Percentiles rank a stretch among this genome's conserved stretches.
Conservation (phyloP, 2,329 filamentous ascomycete species). For the Diaporthe aspalathi region DNA sequence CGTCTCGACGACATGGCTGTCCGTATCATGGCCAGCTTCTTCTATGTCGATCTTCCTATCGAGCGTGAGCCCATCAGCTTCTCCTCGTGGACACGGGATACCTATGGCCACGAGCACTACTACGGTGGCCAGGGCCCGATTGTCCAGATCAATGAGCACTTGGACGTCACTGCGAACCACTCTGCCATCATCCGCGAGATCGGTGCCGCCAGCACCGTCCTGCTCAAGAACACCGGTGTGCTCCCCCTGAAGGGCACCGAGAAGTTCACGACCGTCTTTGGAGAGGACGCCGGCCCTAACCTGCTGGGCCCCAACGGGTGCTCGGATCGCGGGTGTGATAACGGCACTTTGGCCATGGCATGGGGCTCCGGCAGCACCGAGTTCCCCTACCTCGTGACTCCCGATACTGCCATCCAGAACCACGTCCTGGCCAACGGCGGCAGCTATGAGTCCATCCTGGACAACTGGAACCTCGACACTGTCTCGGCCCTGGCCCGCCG, state of each 20-base stretch:
- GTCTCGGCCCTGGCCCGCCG: conserved; percentile 49
- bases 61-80: conserved; percentile 65
- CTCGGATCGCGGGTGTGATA: conserved; percentile 81
- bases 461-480: conserved; percentile 60
- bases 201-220: conserved; percentile 66
- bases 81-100: conserved; percentile 75
- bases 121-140: conserved; percentile 62
- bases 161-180: conserved; percentile 68
- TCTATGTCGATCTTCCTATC: conserved; percentile 42
- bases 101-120: conserved; percentile 64
- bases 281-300: conserved; percentile 73
- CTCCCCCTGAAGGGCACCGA: conserved; percentile 59
- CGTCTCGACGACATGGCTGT: conserved; percentile 77
- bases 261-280: conserved; percentile 72
- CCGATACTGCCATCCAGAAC: conserved; percentile 64
- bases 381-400: conserved; percentile 83
- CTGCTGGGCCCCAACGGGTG: conserved; percentile 81
- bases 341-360: conserved; percentile 83
- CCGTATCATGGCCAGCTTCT: conserved; percentile 62
- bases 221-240: conserved; percentile 70
- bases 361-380: conserved; percentile 91
- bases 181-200: conserved; percentile 61
- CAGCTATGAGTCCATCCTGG: conserved; percentile 64
- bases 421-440: conserved; percentile 68
- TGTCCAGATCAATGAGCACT: conserved; percentile 69